Conservation (phyloP, 805 yeast species). For the Ogataea pini region DNA sequence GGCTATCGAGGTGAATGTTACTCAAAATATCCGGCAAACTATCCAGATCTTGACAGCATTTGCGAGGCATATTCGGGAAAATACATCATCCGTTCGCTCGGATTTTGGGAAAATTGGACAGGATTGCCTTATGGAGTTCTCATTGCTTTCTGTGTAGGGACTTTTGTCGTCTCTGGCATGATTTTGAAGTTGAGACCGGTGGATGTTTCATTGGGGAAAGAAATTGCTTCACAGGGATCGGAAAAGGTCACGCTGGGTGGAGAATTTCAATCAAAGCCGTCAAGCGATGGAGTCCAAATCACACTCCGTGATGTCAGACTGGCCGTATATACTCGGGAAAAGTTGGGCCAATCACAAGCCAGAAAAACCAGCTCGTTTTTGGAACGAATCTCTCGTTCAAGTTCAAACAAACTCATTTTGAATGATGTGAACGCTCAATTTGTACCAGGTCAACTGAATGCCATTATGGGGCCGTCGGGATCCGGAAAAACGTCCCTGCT, state of each 20-base stretch:
- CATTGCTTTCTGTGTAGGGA: constrained; percentile 59
- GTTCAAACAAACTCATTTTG: constrained; percentile 41
- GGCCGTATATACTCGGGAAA: constrained; percentile 22
- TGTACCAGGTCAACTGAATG: constrained; percentile 58
- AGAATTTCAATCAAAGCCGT: too few species aligned
- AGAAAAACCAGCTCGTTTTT: neutral
- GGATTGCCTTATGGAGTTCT: constrained; percentile 62
- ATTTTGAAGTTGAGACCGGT: constrained; percentile 50
- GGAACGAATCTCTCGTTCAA: too few species aligned
- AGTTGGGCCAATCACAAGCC: too few species aligned
- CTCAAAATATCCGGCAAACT: constrained; percentile 35
- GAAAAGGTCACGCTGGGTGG: constrained; percentile 13
- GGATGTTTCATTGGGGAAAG: constrained; percentile 52
- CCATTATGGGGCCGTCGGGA: constrained; percentile 82
- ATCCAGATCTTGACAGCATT: constrained; percentile 31
- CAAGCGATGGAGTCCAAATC: constrained; percentile 15
- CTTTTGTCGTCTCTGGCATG: constrained; percentile 48
- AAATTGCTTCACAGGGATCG: constrained; percentile 18
- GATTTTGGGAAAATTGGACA: constrained; percentile 65
- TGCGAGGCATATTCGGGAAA: constrained; percentile 57
- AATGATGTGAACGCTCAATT: constrained; percentile 52
- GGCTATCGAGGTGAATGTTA: constrained; percentile 60
- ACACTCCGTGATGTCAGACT: constrained; percentile 24
- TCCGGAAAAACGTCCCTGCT: constrained; percentile 73
- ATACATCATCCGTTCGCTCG: constrained; percentile 54